Conservation (phyloP, 2,329 filamentous ascomycete genomes). For the Penicillium thymicola region DNA sequence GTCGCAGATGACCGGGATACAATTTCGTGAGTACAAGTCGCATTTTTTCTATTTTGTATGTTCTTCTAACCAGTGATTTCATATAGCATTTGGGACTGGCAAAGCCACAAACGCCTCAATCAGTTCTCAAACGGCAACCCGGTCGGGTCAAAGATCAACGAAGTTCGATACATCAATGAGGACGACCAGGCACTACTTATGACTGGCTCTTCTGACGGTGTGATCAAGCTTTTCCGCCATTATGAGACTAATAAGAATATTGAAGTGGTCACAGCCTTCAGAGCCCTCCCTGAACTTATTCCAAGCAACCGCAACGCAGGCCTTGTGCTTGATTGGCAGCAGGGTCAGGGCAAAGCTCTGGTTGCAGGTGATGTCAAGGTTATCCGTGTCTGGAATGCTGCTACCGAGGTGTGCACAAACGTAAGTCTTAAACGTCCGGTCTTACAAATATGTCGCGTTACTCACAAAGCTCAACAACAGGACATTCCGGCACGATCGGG, state of each 20-base stretch:
- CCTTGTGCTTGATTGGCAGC: slow-evolving; percentile 98
- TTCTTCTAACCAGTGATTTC: slow-evolving; percentile 2
- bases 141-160: slow-evolving; percentile 83
- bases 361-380: slow-evolving; percentile 95
- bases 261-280: slow-evolving; percentile 85
- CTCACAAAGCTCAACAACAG: slow-evolving; percentile 26
- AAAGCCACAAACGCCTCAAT: slow-evolving; percentile 68
- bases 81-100: slow-evolving; percentile 83
- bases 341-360: slow-evolving; percentile 91
- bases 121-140: slow-evolving; percentile 96
- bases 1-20: slow-evolving; percentile 92
- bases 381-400: slow-evolving; percentile 94
- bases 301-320: slow-evolving; percentile 92
- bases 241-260: slow-evolving; percentile 76
- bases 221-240: slow-evolving; percentile 87
- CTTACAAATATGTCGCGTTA: neutral
- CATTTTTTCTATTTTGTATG: neutral
- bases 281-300: slow-evolving; percentile 88
- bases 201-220: slow-evolving; percentile 92
- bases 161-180: slow-evolving; percentile 96
- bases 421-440: slow-evolving; percentile 38
- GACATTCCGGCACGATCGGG: slow-evolving; percentile 94
- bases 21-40: slow-evolving; percentile 53
- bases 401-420: slow-evolving; percentile 83
- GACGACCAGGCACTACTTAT: slow-evolving; percentile 93